Evolutionary conservation across 164 flowering plant genomes (phyloP).

Genomic region (Taxillus chinensis): DNA sequence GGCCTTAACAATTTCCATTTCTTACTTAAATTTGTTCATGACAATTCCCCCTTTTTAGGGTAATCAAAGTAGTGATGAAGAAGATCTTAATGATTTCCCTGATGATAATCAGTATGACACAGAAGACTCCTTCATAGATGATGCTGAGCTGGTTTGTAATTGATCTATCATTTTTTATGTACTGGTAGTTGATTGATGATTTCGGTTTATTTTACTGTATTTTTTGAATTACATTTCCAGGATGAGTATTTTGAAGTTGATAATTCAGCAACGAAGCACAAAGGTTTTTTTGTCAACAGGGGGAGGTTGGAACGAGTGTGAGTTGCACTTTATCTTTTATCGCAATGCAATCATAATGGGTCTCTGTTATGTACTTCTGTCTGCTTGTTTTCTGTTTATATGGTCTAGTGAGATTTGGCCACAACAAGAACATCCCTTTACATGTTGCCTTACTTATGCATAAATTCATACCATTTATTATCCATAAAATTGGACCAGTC

Average conservation of each 20-base stretch:
- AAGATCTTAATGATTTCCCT: constrained; percentile 72
- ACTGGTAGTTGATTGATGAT: not conserved
- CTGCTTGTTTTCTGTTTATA: not conserved
- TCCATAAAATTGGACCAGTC: no score
- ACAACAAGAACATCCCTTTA: no score
- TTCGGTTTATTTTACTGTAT: not conserved
- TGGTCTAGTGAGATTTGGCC: not conserved
- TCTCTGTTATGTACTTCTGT: not conserved
- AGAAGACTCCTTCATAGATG: constrained; percentile 97
- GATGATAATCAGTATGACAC: constrained; percentile 98
- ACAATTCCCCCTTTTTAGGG: constrained; percentile 37
- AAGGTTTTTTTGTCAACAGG: constrained; percentile 91
- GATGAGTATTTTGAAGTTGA: constrained; percentile 98
- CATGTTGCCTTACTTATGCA: no score
- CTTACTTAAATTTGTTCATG: not conserved
- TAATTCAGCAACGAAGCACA: constrained; percentile 72
- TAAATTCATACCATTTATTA: no score
- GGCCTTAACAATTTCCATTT: no score
- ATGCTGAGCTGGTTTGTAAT: constrained; percentile 78
- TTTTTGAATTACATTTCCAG: constrained; percentile 31
- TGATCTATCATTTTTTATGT: not conserved
- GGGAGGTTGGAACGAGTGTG: constrained; percentile 84
- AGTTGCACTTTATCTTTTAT: constrained; percentile 20
- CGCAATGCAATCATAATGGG: not conserved
- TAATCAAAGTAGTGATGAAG: constrained; percentile 89